Base-by-base conservation (phyloP, 2,329 filamentous ascomycete genomes). In the Diaporthe citri region DNA sequence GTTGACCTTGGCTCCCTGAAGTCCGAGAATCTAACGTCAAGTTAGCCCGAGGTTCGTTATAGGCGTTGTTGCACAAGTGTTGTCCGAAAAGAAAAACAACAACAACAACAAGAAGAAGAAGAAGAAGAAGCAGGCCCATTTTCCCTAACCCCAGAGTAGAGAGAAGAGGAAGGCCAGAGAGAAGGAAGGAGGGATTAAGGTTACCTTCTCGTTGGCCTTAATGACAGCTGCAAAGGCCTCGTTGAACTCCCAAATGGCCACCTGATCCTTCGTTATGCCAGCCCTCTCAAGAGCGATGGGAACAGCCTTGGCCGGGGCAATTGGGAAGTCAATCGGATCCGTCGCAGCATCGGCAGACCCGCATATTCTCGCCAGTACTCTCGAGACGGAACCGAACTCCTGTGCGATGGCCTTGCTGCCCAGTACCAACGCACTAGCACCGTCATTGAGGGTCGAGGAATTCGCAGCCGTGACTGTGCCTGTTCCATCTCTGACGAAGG, bases 191-290 rank as follows among this genome's bases (percentile, higher is more conserved):
- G 66, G 39, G 72, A 34, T 28, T 25, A n/a, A 51, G 73, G 78
- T 77, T 80, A 93, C 93, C 90, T 97, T 96, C 80, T 95, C 93
- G 82, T 98, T 98, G 56, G 96, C 96, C 82, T 97, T 95, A 84
- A 98, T 97, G 41, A 98, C 96, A 6, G 94, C 95, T 39, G 97
- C 96, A 82, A 99, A 99, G 0, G 97, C 97, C 86, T 99, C 97
- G 84, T 99, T 99, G 85, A 99, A 98, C 84, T 98, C 97, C 96
- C 97, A 98, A 31, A 98, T 87, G 7, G 96, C 93, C 60, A 99
- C 95, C 83, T 98, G 94, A 62, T 97, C 93, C 85, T 96, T 95
- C 78, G 91, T 95, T 78, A 99, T 96, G 15, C 96, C 96, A 0
- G 97, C 97, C 74, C 96, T 90, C 84, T 95, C 90, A 69, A 99